phyloP scores from a whole-genome alignment of 768 basidiomycete species.

The Trametes cingulata region DNA sequence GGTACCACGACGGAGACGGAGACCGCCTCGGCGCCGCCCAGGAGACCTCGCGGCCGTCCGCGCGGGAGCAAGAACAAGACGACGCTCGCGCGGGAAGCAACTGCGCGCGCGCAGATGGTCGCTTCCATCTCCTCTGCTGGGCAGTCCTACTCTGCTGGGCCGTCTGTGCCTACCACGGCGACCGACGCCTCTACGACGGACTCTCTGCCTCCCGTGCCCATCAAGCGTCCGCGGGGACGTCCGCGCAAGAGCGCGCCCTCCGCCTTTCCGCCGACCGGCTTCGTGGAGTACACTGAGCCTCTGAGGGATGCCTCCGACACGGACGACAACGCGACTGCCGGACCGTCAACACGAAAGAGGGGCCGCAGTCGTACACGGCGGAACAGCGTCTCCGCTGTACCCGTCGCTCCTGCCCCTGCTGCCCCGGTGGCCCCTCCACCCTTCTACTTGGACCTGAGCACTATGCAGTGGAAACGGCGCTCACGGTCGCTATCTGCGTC shows the following conservation, averaged over 20 bases:
- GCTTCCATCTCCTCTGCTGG: background rate
- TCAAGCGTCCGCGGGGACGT: constrained; percentile 8
- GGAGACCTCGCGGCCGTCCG: constrained; percentile 2
- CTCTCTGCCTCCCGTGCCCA: background rate
- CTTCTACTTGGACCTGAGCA: constrained; percentile 15
- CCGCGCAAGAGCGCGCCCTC: constrained; percentile 12
- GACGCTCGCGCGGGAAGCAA: constrained; percentile 7
- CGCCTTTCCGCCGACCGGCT: background rate
- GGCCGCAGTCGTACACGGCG: constrained; percentile 4
- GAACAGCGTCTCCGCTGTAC: constrained; percentile 3
- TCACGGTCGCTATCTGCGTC: constrained; percentile 1
- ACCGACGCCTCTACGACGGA: background rate
- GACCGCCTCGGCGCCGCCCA: background rate
- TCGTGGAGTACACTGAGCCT: constrained; percentile 10
- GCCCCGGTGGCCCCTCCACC: background rate
- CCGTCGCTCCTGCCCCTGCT: background rate
- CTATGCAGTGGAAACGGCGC: constrained; percentile 13
- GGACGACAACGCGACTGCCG: background rate
- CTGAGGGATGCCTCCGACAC: constrained; percentile 7
- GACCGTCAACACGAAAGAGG: background rate
- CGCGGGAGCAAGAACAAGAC: constrained; percentile 16
- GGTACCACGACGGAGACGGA: background rate
- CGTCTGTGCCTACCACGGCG: background rate
- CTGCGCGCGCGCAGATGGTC: background rate
- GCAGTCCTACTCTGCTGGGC: background rate